Base-by-base conservation (phyloP, 768 basidiomycete species). In the Terana coerulea region DNA sequence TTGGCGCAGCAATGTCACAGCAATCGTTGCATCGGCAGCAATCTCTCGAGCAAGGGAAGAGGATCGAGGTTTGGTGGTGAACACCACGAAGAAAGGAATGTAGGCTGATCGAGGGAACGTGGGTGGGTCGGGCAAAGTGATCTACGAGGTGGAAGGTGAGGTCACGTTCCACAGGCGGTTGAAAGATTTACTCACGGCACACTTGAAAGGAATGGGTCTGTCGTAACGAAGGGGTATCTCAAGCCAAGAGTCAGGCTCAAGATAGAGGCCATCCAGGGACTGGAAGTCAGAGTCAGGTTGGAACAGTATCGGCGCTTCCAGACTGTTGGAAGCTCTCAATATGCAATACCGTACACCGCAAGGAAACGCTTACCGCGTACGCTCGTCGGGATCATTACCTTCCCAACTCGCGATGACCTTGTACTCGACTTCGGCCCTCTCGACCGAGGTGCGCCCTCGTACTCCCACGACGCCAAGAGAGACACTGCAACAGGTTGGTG, bases 71-170 rank as follows among this genome's bases (percentile, higher is more conserved):
- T 67, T 78, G 26, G 87, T 87, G 9, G 79, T 78, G 67, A 88
- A 88, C 25, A 88, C 82, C 46, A 86, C 83, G 59, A 81, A 88
- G 60, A 81, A 88, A 11, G 86, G 79, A 54, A 89, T 77, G n/a
- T 75, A 76, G 15, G 74, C 75, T 22, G 75, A 64, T 25, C 86
- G 84, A 58, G 79, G 73, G 67, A 86, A 87, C 3, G 76, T 76
- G 11, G 79, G 71, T 14, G 78, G 74, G 22, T 75, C 76, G 19
- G 86, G 86, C 26, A 88, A 67, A 47, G 86, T 85, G 19, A 86
- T 72, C 86, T 86, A 37, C 12, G 28, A 29, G 14, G 21, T 26
- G 21, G n/a, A n/a, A n/a, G n/a, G n/a, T n/a, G n/a, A n/a, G n/a
- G n/a, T n/a, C n/a, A n/a, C n/a, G n/a, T n/a, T n/a, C n/a, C n/a